Conservation (phyloP, 2,329 filamentous ascomycete species). For the Fusarium pseudoanthophilum region DNA sequence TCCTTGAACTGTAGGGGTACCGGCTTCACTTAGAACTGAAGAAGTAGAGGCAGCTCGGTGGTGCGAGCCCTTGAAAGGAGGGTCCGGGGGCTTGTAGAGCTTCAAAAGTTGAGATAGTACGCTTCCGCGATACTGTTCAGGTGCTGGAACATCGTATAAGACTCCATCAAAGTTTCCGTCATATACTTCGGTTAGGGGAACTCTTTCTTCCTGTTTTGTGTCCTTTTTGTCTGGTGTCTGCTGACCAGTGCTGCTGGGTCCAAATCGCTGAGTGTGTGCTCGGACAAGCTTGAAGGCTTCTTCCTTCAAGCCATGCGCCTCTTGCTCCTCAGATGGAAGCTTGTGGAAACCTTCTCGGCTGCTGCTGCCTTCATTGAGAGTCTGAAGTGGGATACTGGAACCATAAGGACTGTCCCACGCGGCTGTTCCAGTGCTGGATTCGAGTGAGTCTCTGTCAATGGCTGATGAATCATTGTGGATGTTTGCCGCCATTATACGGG, state of each 20-base stretch:
- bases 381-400: slow-evolving; percentile 48
- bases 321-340: slow-evolving; percentile 18
- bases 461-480: slow-evolving; percentile 50
- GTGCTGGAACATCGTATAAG: slow-evolving; percentile 54
- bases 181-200: slow-evolving; percentile 49
- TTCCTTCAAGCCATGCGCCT: slow-evolving; percentile 33
- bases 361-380: slow-evolving; percentile 39
- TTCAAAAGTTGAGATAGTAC: slow-evolving; percentile 59
- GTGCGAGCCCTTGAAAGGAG: slow-evolving; percentile 32
- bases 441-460: slow-evolving; percentile 51
- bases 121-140: slow-evolving; percentile 56
- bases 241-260: slow-evolving; percentile 14
- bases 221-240: slow-evolving; percentile 16
- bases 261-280: slow-evolving; percentile 52
- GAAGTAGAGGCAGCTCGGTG: slow-evolving; percentile 39
- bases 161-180: slow-evolving; percentile 54
- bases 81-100: slow-evolving; percentile 56
- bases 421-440: slow-evolving; percentile 49
- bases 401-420: slow-evolving; percentile 42
- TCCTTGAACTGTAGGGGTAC: slow-evolving; percentile 51
- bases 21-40: slow-evolving; percentile 45
- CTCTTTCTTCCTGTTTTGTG: slow-evolving; percentile 25
- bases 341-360: slow-evolving; percentile 36
- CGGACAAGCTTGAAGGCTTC: slow-evolving; percentile 57
- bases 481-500: slow-evolving; percentile 55